Conservation (phyloP, 2,329 filamentous ascomycete genomes). For the Ceratocystis alfenasii region DNA sequence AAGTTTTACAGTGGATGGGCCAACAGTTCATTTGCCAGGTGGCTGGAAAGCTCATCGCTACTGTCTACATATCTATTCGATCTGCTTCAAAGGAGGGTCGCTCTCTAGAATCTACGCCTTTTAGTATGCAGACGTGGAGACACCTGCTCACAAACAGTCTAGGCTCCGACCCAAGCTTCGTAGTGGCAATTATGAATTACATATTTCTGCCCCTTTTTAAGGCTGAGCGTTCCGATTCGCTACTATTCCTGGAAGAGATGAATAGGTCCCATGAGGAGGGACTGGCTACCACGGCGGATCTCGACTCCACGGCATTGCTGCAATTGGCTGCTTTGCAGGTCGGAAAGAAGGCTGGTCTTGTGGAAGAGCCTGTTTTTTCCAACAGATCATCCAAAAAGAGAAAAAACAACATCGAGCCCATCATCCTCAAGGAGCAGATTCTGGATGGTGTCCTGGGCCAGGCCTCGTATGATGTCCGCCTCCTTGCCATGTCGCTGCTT, state of each 20-base stretch:
- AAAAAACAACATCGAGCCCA: conserved; percentile 23
- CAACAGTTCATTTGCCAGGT: conserved; percentile 47
- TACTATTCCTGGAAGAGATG: conserved; percentile 47
- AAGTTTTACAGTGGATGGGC: conserved; percentile 44
- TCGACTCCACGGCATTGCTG: conserved; percentile 45
- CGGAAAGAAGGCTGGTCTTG: conserved; percentile 57
- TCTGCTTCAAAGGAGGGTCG: conserved; percentile 27
- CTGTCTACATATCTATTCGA: conserved; percentile 40
- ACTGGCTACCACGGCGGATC: conserved; percentile 28
- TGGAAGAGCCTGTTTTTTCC: conserved; percentile 45
- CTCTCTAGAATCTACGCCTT: conserved; percentile 23
- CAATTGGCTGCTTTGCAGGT: conserved; percentile 57
- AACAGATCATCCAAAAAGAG: conserved; percentile 21
- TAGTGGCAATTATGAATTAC: conserved; percentile 54
- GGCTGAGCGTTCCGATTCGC: conserved; percentile 40
- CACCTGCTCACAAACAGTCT: conserved; percentile 44
- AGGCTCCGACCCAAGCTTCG: conserved; percentile 36
- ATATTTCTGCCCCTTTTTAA: conserved; percentile 52
- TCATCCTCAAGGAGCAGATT: conserved; percentile 33
- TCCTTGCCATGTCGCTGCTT: conserved; percentile 71
- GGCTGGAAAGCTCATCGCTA: conserved; percentile 50
- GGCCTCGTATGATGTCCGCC: conserved; percentile 53
- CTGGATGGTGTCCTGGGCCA: conserved; percentile 44
- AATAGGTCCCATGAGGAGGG: conserved; percentile 39
- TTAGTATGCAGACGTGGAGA: conserved; percentile 40